These are phyloP conservation scores for Balakata baccata DNA, from an alignment of 345 rosid genomes.

Conservation along the genomic window DNA sequence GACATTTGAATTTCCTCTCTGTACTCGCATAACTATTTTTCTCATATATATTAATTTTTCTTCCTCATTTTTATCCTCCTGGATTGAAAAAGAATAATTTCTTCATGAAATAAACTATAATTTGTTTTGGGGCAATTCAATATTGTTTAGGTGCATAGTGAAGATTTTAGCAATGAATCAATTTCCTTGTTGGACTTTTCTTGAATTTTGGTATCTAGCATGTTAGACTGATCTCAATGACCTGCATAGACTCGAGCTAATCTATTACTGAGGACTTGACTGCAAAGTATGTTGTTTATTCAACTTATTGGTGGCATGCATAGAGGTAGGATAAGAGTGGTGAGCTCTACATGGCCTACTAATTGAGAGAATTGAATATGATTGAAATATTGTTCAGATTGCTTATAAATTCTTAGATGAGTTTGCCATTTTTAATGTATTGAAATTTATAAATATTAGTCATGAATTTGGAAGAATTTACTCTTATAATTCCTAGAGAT, in stretches of 20 bases:
- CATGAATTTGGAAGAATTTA: neutral
- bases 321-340: neutral
- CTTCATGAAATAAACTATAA: neutral
- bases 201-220: neutral
- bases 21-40: constrained; percentile 6
- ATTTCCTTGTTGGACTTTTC: neutral
- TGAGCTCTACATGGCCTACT: neutral
- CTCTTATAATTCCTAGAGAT: no score
- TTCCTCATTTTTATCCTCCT: constrained; percentile 11
- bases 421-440: neutral
- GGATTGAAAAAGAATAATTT: neutral
- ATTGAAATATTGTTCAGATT: neutral
- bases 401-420: neutral
- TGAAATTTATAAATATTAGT: neutral
- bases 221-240: neutral
- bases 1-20: constrained; percentile 14
- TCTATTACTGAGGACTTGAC: neutral
- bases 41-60: neutral
- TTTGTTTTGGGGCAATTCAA: neutral
- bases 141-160: neutral
- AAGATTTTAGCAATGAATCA: neutral
- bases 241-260: neutral
- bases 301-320: neutral
- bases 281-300: neutral
- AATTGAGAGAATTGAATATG: neutral